Evolutionary conservation across 495 filamentous ascomycete species (phyloP).

Genomic region (Xylaria longipes): DNA sequence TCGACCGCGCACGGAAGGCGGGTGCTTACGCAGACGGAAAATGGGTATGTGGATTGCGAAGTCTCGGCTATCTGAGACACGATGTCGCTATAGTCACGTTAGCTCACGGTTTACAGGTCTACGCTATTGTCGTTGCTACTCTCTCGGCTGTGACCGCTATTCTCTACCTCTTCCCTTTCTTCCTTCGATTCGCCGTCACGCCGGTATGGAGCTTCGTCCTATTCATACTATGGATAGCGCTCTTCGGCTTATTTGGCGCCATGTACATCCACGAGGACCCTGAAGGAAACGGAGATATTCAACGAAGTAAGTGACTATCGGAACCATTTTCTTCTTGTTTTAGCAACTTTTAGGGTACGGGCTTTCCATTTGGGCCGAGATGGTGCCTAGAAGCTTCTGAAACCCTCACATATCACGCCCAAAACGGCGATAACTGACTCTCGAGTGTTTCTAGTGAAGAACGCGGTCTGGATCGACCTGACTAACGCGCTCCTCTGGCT

Average conservation of each 20-base stretch:
- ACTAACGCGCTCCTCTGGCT: constrained; percentile 76
- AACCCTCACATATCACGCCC: neutral
- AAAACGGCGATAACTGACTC: neutral
- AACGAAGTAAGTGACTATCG: constrained; percentile 51
- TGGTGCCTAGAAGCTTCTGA: neutral
- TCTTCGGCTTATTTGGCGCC: constrained; percentile 82
- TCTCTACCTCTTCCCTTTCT: constrained; percentile 66
- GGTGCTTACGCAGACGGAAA: constrained; percentile 61
- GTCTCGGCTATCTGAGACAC: neutral
- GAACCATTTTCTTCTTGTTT: neutral
- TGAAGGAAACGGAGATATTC: constrained; percentile 63
- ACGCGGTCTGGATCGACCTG: constrained; percentile 85
- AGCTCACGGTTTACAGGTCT: constrained; percentile 54
- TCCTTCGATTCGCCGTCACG: constrained; percentile 58
- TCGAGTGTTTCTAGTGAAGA: constrained; percentile 62
- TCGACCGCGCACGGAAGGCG: constrained; percentile 62
- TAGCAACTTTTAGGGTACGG: neutral
- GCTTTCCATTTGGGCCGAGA: neutral
- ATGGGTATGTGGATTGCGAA: constrained; percentile 61
- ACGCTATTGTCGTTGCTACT: constrained; percentile 69
- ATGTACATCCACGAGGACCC: constrained; percentile 75
- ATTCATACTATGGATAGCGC: constrained; percentile 75
- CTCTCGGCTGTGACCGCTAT: constrained; percentile 67
- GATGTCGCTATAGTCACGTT: neutral
- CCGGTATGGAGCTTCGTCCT: constrained; percentile 76